Evolutionary conservation across 768 basidiomycete species (phyloP).

Genomic region (Hydnomerulius pinastri): DNA sequence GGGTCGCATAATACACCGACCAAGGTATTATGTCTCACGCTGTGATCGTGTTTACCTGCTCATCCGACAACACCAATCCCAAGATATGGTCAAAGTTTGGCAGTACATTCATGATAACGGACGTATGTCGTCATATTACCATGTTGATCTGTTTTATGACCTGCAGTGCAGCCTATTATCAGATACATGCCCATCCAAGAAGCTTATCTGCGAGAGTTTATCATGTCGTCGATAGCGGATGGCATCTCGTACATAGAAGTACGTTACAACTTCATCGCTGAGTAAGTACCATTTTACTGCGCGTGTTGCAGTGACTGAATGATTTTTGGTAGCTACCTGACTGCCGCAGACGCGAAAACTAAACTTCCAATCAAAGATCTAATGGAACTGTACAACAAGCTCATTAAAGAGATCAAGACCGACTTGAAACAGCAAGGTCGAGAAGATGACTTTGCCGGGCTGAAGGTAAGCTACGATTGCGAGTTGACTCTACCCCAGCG

Average conservation of each 20-base stretch:
- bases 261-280: constrained; percentile 39
- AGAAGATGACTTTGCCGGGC: constrained; percentile 43
- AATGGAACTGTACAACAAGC: constrained; percentile 35
- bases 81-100: constrained; percentile 26
- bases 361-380: constrained; percentile 39
- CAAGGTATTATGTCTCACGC: constrained; percentile 30
- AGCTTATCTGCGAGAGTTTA: constrained; percentile 29
- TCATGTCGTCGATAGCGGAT: constrained; percentile 43
- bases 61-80: neutral
- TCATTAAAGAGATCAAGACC: constrained; percentile 37
- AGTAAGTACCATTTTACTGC: constrained; percentile 27
- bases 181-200: constrained; percentile 24
- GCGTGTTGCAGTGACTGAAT: neutral
- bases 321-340: constrained; percentile 38
- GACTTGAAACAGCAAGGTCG: constrained; percentile 37
- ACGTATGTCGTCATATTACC: constrained; percentile 26
- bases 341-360: constrained; percentile 38
- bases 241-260: constrained; percentile 49
- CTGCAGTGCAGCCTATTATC: constrained; percentile 33
- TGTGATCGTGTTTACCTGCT: neutral
- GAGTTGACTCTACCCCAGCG: neutral
- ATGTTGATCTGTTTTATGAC: constrained; percentile 16
- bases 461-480: constrained; percentile 31
- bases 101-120: constrained; percentile 18
- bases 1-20: constrained; percentile 42